Percentiles rank a stretch among this genome's conserved stretches.
Evolutionary conservation across 768 basidiomycete genomes (phyloP).

Genomic region (Clitopilus passeckerianus): DNA sequence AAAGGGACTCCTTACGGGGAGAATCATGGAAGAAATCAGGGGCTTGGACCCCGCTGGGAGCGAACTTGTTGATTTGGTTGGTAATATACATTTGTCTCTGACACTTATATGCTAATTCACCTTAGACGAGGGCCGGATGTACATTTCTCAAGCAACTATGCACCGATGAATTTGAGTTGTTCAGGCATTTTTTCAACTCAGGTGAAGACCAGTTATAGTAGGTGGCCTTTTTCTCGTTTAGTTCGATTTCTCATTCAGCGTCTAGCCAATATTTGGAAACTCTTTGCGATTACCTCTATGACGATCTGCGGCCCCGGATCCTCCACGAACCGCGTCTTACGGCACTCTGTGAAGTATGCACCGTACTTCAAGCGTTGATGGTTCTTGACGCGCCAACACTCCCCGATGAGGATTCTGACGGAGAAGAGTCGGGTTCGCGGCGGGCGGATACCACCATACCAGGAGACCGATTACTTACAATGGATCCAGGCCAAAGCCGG

Average conservation of each 20-base stretch:
- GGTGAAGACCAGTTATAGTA: constrained; percentile 65
- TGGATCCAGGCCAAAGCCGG: constrained; percentile 29
- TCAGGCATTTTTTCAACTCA: constrained; percentile 79
- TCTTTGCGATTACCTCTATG: constrained; percentile 91
- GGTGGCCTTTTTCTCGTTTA: constrained; percentile 9
- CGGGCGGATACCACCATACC: constrained; percentile 10
- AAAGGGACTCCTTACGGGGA: constrained; percentile 63
- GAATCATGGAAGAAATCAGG: constrained; percentile 78
- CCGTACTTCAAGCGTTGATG: constrained; percentile 87
- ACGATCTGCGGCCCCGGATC: constrained; percentile 92
- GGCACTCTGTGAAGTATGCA: constrained; percentile 1
- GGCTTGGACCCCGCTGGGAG: constrained; percentile 74
- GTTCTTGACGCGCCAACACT: constrained; percentile 67
- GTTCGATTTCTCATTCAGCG: background rate
- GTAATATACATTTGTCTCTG: constrained; percentile 7
- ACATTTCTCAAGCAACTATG: constrained; percentile 91
- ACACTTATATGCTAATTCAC: background rate
- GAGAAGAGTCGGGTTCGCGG: constrained; percentile 14
- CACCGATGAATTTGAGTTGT: constrained; percentile 84
- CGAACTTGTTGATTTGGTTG: constrained; percentile 85
- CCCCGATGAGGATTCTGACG: constrained; percentile 17
- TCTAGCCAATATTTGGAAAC: constrained; percentile 82
- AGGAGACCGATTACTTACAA: constrained; percentile 25
- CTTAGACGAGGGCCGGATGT: constrained; percentile 85
- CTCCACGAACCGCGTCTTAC: constrained; percentile 68